Evolutionary conservation across 169 alveolate species (phyloP).

Genomic region (Babesia gibsoni): DNA sequence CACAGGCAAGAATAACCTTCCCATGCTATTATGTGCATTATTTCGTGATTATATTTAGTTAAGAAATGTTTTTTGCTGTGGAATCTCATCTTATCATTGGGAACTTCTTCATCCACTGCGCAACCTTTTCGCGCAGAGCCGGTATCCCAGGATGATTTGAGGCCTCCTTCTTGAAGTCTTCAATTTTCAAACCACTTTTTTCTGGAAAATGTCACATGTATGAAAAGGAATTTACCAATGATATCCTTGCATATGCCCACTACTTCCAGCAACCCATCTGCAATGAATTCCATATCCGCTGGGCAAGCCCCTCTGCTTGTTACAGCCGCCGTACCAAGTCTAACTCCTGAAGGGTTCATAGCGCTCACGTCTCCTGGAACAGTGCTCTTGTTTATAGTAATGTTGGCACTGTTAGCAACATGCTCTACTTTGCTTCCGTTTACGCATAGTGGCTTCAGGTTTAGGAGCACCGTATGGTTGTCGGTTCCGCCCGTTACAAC

Average conservation of each 20-base stretch:
- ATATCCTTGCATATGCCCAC: slow-evolving; percentile 59
- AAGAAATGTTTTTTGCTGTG: too few relatives aligned
- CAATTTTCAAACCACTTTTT: slow-evolving; percentile 59
- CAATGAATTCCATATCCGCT: slow-evolving; percentile 81
- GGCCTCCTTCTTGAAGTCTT: slow-evolving; percentile 66
- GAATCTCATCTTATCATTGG: slow-evolving; percentile 35
- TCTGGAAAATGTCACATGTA: slow-evolving; percentile 8
- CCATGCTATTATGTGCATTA: too few relatives aligned
- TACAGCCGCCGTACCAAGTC: slow-evolving; percentile 94
- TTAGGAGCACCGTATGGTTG: slow-evolving; percentile 88
- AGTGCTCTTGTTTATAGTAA: slow-evolving; percentile 85
- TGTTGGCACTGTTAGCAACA: slow-evolving; percentile 80
- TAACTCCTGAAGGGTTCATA: slow-evolving; percentile 87
- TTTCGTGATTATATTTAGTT: too few relatives aligned
- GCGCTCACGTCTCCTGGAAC: slow-evolving; percentile 83
- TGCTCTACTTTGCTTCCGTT: slow-evolving; percentile 83
- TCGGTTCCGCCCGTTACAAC: slow-evolving; percentile 90
- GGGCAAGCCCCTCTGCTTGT: slow-evolving; percentile 89
- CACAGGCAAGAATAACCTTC: too few relatives aligned
- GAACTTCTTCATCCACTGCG: slow-evolving; percentile 62
- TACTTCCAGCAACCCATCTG: slow-evolving; percentile 66
- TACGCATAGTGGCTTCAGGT: slow-evolving; percentile 80
- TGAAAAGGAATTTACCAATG: slow-evolving; percentile 24
- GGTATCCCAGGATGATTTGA: slow-evolving; percentile 35
- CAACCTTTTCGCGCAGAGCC: slow-evolving; percentile 58